These are phyloP conservation scores for Ramalina intermedia DNA, from an alignment of 495 filamentous ascomycete species.

Conservation along the genomic window DNA sequence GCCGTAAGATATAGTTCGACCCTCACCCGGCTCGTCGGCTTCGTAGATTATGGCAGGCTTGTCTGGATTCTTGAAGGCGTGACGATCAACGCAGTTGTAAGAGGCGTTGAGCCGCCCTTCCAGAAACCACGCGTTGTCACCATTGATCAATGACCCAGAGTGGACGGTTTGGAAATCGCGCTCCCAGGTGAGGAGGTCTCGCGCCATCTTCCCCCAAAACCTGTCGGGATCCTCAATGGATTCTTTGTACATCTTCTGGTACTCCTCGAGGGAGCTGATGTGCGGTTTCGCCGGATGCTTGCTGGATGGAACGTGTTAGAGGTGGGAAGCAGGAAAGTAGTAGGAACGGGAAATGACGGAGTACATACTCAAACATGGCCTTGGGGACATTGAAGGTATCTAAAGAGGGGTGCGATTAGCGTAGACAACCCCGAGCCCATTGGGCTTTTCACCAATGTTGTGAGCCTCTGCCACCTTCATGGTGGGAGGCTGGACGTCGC, in stretches of 20 bases:
- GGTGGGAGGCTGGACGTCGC: conserved; percentile 8
- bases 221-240: conserved; percentile 81
- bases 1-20: conserved; percentile 80
- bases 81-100: conserved; percentile 95
- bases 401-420: not conserved
- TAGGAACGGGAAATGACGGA: not conserved
- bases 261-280: conserved; percentile 62
- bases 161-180: conserved; percentile 85
- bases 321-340: too few relatives aligned
- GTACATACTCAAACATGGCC: conserved; percentile 15
- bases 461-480: conserved; percentile 16
- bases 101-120: conserved; percentile 89
- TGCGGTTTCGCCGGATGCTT: conserved; percentile 60
- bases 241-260: conserved; percentile 86
- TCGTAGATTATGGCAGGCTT: conserved; percentile 97
- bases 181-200: conserved; percentile 83
- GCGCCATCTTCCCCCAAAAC: conserved; percentile 80
- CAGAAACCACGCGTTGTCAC: conserved; percentile 88
- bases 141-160: conserved; percentile 58
- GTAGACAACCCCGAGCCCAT: not conserved
- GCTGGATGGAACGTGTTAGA: conserved; percentile 23
- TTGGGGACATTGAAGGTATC: conserved; percentile 16
- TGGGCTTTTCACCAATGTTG: conserved; percentile 9
- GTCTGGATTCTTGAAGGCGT: conserved; percentile 83
- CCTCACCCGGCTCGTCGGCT: conserved; percentile 79